Base-by-base conservation (phyloP, 2,329 filamentous ascomycete genomes). In the Diaporthe sp. region DNA sequence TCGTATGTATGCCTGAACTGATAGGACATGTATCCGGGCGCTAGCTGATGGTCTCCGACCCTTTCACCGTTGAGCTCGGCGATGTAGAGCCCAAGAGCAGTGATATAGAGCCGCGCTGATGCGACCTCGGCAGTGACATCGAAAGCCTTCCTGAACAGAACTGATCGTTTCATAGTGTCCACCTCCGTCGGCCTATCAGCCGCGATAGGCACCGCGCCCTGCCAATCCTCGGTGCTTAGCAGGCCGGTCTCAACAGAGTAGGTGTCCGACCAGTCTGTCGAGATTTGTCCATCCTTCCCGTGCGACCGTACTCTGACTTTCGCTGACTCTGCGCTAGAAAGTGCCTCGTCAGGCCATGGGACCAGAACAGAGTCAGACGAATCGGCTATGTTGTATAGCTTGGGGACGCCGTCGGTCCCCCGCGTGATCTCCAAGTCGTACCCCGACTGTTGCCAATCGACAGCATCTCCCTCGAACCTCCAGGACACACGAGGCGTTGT, bases 11-110 rank as follows among this genome's bases (percentile, higher is more conserved):
- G 83, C 0, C 88, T 83, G 61, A 86, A 79, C 0, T 84, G 80
- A 75, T 91, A 91, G 3, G 84, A 84, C 56, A 86, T 85, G 86
- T 88, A 90, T 0, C 88, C 88, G 0, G 88, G 88, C 27, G 88
- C 85, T 47, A 89, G 80, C 6, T 84, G 82, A 6, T 80, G 72
- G 44, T 85, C 82, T 0, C 84, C 84, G 3, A 88, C 83, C 7
- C 79, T 78, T 0, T 79, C 73, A 0, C 86, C 87, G 66, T 90
- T 89, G 74, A 90, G 85, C 42, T 83, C 82, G 0, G 84, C 85
- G 53, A 85, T 81, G 70, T 87, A 89, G 0, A 88, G 70, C 0
- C 88, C 87, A 1, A 85, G 79, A 0, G 83, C 82, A 0, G 86
- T 88, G 53, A 88, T 85, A 69, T 89, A 88, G 0, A 89, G 79